Base-by-base conservation (phyloP, 2,329 filamentous ascomycete species). In the Xylaria sp. region DNA sequence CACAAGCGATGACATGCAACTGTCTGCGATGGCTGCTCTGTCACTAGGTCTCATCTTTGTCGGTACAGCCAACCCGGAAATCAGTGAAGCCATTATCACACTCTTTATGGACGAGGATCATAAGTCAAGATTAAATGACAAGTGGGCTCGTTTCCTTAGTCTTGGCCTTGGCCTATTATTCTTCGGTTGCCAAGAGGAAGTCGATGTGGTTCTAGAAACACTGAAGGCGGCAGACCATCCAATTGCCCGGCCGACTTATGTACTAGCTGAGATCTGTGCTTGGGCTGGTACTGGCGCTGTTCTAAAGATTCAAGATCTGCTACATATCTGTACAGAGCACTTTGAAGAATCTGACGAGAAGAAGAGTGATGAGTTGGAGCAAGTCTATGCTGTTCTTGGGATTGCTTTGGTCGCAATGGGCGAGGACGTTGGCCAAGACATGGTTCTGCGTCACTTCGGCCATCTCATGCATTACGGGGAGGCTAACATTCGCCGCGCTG, bases 391-490 rank as follows among this genome's bases (percentile, higher is more conserved):
- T 65, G 95, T 99, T 3, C 87, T 99, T 66, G 97, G 96, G 75
- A 90, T 99, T 67, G 95, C 93, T 13, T 85, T 99, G 63, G 96
- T 99, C 66, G 92, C 95, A 17, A 99, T 99, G 96, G 96, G 96
- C 69, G 96, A 99, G 80, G 97, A 99, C 68, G 91, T 99, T 65
- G 97, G 97, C 5, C 96, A 99, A 80, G 96, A 99, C 79, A 99
- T 99, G 96, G 94, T 98, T 11, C 87, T 99, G 48, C 92, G 96
- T 67, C 96, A 97, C 78, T 98, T 99, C 76, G 96, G 94, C 59
- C 96, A 99, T 80, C 86, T 99, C 69, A 99, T 99, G 96, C 96
- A 99, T 83, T 99, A 99, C 77, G 96, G 97, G 72, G 95, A 97
- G 80, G 88, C 94, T 78, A 98, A 99, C 79, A 99, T 99, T 76